Base-by-base conservation (phyloP, 1,139 yeast species). In the Yamadazyma jaroonii region DNA sequence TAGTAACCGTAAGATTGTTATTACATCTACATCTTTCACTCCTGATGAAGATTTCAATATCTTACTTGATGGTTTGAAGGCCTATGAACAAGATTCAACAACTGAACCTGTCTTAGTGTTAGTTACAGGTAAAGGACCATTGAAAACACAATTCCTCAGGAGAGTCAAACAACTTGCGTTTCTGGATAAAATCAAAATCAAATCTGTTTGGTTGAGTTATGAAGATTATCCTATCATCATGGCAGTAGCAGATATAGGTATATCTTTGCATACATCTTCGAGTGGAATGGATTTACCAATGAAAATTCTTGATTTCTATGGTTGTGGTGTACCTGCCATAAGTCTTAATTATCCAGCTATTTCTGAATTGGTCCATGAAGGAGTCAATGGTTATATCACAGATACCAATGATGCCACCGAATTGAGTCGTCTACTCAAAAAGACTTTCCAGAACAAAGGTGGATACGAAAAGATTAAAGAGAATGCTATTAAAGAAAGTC, bases 251-350 rank as follows among this genome's bases (percentile, higher is more conserved):
- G 97, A 92, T 55, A 54, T 90, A 25, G 97, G 97, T 4, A 74
- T 94, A 1, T 92, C 97, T 0, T 66, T 94, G 41, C 99, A 94
- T 59, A 77, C 84, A 4, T 89, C 97, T 0, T 85, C 95, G 27
- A 84, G 95, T 38, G 98, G 99, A 0, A 72, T 87, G 43, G 99
- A 94, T 54, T 68, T 94, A 41, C 99, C 99, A 0, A 94, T 94
- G 99, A 94, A 94, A 59, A 86, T 92, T 29, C 84, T 92, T 7
- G 99, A 92, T 54, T 82, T 92, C 75, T 90, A 90, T 67, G 98
- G 98, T 0, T 87, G 95, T 46, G 98, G 98, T 0, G 67, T 92
- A 6, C 99, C 98, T 1, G 97, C 89, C 0, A 68, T 90, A 3
- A 79, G 96, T 0, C 65, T 90, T 39, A 66, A 72, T 29, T 92